Evolutionary conservation across 331 rosid genomes (phyloP).

Genomic region (Rosa hybrid): DNA sequence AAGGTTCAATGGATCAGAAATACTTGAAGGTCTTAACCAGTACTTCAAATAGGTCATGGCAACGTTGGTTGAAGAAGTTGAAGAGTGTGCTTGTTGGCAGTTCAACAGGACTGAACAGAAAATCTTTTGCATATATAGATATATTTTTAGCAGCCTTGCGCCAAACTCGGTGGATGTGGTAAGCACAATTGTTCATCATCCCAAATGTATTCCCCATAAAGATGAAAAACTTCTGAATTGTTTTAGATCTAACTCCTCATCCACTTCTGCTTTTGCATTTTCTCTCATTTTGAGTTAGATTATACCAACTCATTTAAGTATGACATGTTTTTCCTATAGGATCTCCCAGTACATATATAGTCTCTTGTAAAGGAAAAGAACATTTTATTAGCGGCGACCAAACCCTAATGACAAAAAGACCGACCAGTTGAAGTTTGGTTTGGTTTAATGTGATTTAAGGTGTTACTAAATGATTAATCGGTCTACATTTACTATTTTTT

Average conservation of each 20-base stretch:
- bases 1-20: background rate
- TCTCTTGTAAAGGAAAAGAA: background rate
- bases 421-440: background rate
- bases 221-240: background rate
- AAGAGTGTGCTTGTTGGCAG: background rate
- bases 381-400: background rate
- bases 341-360: background rate
- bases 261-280: background rate
- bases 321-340: background rate
- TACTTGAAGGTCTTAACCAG: constrained; percentile 7
- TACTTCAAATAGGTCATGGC: constrained; percentile 8
- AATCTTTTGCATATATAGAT: background rate
- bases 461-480: background rate
- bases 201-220: background rate
- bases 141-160: background rate
- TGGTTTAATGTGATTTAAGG: background rate
- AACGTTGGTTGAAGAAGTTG: background rate
- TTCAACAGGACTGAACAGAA: background rate
- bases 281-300: background rate
- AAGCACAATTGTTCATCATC: background rate
- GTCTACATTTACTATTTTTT: too few relatives aligned
- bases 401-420: background rate
- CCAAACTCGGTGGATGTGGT: background rate
- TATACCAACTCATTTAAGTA: background rate
- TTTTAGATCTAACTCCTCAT: background rate